These are phyloP conservation scores for Phytopythium aichiense DNA, from an alignment of 352 stramenopile genomes.

Conservation along the genomic window DNA sequence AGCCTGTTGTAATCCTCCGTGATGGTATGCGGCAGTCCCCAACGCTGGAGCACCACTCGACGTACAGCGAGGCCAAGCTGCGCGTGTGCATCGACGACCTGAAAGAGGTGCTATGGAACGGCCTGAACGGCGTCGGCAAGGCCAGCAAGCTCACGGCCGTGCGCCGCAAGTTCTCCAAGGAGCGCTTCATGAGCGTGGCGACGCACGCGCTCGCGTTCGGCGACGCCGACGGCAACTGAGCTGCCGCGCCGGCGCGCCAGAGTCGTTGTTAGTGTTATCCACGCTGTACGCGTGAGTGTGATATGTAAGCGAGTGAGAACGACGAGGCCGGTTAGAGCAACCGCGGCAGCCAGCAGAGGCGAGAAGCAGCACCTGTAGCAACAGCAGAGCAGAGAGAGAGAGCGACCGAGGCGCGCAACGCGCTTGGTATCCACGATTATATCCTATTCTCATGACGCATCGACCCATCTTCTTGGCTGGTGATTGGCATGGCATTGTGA, in stretches of 20 bases:
- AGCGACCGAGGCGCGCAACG: not conserved
- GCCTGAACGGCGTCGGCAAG: slow-evolving; percentile 59
- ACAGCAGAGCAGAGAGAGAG: slow-evolving; percentile 3
- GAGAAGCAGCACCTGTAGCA: slow-evolving; percentile 8
- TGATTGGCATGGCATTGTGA: not conserved
- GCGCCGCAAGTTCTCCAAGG: slow-evolving; percentile 83
- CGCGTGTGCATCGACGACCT: slow-evolving; percentile 64
- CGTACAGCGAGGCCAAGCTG: slow-evolving; percentile 63
- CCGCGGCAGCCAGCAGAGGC: not conserved
- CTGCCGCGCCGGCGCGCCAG: not conserved
- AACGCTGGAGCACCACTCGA: slow-evolving; percentile 72
- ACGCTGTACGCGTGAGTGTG: slow-evolving; percentile 25
- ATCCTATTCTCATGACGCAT: not conserved
- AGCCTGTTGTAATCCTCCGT: slow-evolving; percentile 10
- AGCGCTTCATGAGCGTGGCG: slow-evolving; percentile 74
- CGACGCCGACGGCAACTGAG: slow-evolving; percentile 33
- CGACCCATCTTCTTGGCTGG: not conserved
- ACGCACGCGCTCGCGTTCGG: slow-evolving; percentile 51
- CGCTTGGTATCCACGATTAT: not conserved
- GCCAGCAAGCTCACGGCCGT: slow-evolving; percentile 77
- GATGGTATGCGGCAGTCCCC: slow-evolving; percentile 35
- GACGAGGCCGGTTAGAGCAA: slow-evolving; percentile 6
- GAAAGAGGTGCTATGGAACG: slow-evolving; percentile 80
- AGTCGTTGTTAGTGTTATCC: slow-evolving; percentile 19
- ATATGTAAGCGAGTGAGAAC: slow-evolving; percentile 11